Evolutionary conservation across 2,329 filamentous ascomycete genomes (phyloP).

Genomic region (Nigrospora sphaerica): DNA sequence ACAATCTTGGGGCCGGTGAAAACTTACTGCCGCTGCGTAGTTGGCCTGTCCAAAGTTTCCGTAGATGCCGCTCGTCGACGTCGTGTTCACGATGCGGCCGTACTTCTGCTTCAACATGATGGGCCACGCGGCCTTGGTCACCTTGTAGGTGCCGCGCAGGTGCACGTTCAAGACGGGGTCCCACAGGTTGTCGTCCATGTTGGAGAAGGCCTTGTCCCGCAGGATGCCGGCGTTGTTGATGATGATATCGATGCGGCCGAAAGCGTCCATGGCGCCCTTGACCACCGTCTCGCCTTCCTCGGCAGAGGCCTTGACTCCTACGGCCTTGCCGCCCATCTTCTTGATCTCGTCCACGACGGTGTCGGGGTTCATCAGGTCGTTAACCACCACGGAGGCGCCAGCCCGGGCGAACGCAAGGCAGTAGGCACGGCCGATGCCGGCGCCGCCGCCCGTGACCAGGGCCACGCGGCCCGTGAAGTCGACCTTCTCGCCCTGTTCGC

Average conservation of each 20-base stretch:
- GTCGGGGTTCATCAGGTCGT: slow-evolving; percentile 91
- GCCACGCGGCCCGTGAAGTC: slow-evolving; percentile 82
- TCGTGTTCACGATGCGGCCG: slow-evolving; percentile 92
- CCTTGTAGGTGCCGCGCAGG: slow-evolving; percentile 89
- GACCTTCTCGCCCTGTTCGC: slow-evolving; percentile 64
- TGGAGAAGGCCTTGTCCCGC: slow-evolving; percentile 93
- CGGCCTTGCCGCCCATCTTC: slow-evolving; percentile 80
- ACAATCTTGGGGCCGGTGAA: slow-evolving; percentile 2
- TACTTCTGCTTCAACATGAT: slow-evolving; percentile 99
- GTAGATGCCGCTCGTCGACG: slow-evolving; percentile 94
- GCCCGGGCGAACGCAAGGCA: slow-evolving; percentile 80
- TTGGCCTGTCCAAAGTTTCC: slow-evolving; percentile 99
- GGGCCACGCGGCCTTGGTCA: slow-evolving; percentile 95
- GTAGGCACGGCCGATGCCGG: slow-evolving; percentile 87
- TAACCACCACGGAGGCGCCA: slow-evolving; percentile 83
- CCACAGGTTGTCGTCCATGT: slow-evolving; percentile 96
- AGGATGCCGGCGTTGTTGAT: slow-evolving; percentile 98
- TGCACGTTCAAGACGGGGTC: slow-evolving; percentile 89
- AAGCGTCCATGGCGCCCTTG: slow-evolving; percentile 88
- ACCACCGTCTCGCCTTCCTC: slow-evolving; percentile 89
- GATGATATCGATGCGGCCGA: slow-evolving; percentile 87
- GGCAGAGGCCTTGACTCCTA: slow-evolving; percentile 86
- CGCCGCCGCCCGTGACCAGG: slow-evolving; percentile 80
- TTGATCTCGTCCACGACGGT: slow-evolving; percentile 87
- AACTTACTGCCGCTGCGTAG: slow-evolving; percentile 78